These are phyloP conservation scores for Pythium dissimile DNA, from an alignment of 352 stramenopile species.

Conservation along the genomic window DNA sequence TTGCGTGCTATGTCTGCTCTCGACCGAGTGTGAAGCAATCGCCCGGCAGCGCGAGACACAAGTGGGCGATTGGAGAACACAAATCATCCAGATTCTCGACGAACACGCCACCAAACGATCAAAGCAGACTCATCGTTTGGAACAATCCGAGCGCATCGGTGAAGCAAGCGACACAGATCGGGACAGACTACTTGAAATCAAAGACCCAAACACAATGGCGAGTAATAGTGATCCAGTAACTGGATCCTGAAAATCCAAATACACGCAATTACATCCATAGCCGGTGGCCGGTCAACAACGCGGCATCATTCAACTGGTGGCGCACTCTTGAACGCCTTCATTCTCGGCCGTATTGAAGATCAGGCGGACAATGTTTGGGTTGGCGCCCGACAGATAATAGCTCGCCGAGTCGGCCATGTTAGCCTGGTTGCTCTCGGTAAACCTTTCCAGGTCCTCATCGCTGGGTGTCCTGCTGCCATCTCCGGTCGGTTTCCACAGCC, in stretches of 20 bases:
- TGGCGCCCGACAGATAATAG: constrained; percentile 37
- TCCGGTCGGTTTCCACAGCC: constrained; percentile 66
- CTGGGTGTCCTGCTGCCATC: constrained; percentile 35
- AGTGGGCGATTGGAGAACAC: background rate
- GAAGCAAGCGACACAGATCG: too few species aligned
- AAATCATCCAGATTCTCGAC: background rate
- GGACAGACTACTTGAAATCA: too few species aligned
- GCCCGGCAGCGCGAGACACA: background rate
- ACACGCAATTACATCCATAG: background rate
- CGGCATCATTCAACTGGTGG: constrained; percentile 38
- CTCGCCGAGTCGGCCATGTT: constrained; percentile 55
- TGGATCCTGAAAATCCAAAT: background rate
- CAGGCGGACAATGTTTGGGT: constrained; percentile 63
- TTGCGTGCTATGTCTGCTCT: constrained; percentile 18
- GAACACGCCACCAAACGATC: background rate
- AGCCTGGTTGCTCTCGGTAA: constrained; percentile 57
- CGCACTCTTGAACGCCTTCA: constrained; percentile 65
- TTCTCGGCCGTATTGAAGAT: constrained; percentile 60
- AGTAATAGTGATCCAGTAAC: too few species aligned
- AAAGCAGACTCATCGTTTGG: background rate
- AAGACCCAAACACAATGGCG: too few species aligned
- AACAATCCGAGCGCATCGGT: too few species aligned
- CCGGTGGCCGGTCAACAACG: too few species aligned
- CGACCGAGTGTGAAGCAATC: background rate
- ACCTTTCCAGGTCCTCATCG: constrained; percentile 46